Evolutionary conservation across 1,284 basidiomycete genomes (phyloP), one percentile per base, ranked within the genome.

Genomic region (Fistulinella cinereoalba): DNA sequence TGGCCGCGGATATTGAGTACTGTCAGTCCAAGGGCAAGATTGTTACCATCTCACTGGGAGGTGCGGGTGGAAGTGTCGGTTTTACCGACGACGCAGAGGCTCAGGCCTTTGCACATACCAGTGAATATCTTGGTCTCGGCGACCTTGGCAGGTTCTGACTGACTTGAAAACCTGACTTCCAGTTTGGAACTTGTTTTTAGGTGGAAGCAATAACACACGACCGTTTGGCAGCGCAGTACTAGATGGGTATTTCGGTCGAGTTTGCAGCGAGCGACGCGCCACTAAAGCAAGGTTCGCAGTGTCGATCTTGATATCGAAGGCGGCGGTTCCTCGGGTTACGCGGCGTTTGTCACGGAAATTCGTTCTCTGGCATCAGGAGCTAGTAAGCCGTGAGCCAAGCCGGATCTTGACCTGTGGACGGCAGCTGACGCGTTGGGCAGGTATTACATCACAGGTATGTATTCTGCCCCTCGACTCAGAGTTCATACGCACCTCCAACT

Each of bases 221-320:
- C 84, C 83, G 0, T 85, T 85, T 53, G 83, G 83, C 15, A 61
- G 59, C 32, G 82, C 81, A 11, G 76, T 83, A 4, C 71, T 86
- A 6, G 84, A 86, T 56, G 83, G 83, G 80, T 81, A 55, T 37
- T 71, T 37, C 22, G 6, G 15, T 24, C 25, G 6, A 43, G n/a
- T n/a, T n/a, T 16, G 22, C 18, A 33, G 23, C 37, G 38, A 16
- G 9, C 4, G 1, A 15, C 28, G 22, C 36, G 12, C 15, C 25
- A n/a, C 36, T 50, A 36, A 50, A 29, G 22, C 15, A 11, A 32
- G 7, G 28, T 16, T 15, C 25, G 10, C 41, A 83, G 80, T 28
- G 66, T 85, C 44, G 83, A 86, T 56, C 63, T 86, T 16, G 83
- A 85, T 56, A 79, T 86, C 45, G 84, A 86, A 62, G 76, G 79